phyloP scores from a whole-genome alignment of 441 rosid species.

The Lagerstroemia fauriei region DNA sequence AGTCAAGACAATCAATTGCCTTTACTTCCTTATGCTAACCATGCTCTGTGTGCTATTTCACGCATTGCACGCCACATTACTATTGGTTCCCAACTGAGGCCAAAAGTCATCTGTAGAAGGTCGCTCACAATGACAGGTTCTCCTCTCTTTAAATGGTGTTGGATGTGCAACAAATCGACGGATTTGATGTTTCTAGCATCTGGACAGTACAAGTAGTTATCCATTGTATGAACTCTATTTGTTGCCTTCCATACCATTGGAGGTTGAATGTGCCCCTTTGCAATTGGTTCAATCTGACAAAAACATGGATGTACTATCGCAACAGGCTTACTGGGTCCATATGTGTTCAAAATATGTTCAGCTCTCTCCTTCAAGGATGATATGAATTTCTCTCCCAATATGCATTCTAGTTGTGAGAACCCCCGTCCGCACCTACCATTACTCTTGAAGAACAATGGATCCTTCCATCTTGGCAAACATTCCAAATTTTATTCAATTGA shows the following conservation, averaged over 20 bases:
- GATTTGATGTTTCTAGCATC: conserved; percentile 35
- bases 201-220: conserved; percentile 44
- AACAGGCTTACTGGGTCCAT: too few species aligned
- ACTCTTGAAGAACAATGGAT: conserved; percentile 49
- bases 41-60: conserved; percentile 18
- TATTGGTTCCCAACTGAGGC: conserved; percentile 33
- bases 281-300: too few species aligned
- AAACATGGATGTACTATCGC: too few species aligned
- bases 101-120: conserved; percentile 26
- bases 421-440: conserved; percentile 56
- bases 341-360: conserved; percentile 26
- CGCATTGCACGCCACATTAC: conserved; percentile 35
- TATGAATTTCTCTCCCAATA: conserved; percentile 47
- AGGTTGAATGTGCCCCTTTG: too few species aligned
- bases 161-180: conserved; percentile 37
- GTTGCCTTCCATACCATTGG: too few species aligned
- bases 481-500: conserved; percentile 39
- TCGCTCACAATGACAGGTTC: conserved; percentile 31
- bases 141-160: conserved; percentile 31
- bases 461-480: conserved; percentile 53
- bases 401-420: conserved; percentile 45
- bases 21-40: conserved; percentile 22
- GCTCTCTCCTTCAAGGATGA: conserved; percentile 56
- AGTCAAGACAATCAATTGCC: conserved; percentile 31
- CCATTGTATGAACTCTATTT: not conserved